Percentiles rank a stretch among this genome's conserved stretches.
These are phyloP conservation scores for Ophiorrhiza pumila DNA, from an alignment of 257 asterid genomes.

Conservation along the genomic window DNA sequence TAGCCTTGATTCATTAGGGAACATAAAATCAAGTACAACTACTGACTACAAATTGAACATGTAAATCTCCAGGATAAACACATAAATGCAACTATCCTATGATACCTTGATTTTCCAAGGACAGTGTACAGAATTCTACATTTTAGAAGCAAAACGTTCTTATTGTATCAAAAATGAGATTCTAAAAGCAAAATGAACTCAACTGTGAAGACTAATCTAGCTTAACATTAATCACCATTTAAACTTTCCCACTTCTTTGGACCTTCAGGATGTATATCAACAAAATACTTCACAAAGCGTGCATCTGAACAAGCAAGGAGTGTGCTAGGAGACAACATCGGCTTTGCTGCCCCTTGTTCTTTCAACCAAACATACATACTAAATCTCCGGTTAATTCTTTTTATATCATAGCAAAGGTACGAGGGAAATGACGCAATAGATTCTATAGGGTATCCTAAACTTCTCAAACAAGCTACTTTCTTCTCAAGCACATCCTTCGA, in stretches of 20 bases:
- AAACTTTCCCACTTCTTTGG: conserved; percentile 64
- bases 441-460: conserved; percentile 66
- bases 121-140: not conserved
- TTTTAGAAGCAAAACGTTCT: not conserved
- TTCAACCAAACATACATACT: conserved; percentile 79
- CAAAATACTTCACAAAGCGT: conserved; percentile 64
- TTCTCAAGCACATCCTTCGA: conserved; percentile 55
- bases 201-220: conserved; percentile 8
- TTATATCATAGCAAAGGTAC: conserved; percentile 69
- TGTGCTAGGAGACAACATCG: conserved; percentile 63
- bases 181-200: conserved; percentile 1
- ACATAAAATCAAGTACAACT: too few relatives aligned
- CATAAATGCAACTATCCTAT: not conserved
- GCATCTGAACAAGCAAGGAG: conserved; percentile 71
- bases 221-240: conserved; percentile 29
- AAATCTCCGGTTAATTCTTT: conserved; percentile 60
- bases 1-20: too few relatives aligned
- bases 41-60: not conserved
- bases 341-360: conserved; percentile 70
- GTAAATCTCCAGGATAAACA: not conserved
- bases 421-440: conserved; percentile 68
- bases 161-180: not conserved
- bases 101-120: not conserved
- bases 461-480: conserved; percentile 55
- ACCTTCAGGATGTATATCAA: conserved; percentile 74